phyloP scores from a whole-genome alignment of 129 eudicot species.

The Chrysanthemum lavandulifolium region DNA sequence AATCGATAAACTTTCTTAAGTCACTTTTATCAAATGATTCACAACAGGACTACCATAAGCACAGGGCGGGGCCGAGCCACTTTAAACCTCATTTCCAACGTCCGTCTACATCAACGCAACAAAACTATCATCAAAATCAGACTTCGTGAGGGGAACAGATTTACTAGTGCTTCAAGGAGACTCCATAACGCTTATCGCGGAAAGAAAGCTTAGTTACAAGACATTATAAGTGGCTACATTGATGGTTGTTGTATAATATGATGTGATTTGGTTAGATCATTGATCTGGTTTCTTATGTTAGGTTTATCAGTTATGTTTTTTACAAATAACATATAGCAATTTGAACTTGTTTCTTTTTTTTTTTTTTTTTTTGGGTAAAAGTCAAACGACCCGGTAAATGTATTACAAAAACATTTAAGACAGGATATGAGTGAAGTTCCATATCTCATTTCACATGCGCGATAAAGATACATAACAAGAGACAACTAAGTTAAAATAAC shows the following conservation, averaged over 20 bases:
- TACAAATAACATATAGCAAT: slow-evolving; percentile 1
- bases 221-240: background rate
- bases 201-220: no score
- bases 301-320: slow-evolving; percentile 7
- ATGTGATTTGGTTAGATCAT: slow-evolving; percentile 8
- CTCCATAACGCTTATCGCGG: slow-evolving; percentile 27
- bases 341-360: background rate
- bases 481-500: no score
- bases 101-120: background rate
- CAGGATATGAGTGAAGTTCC: no score
- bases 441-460: no score
- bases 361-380: no score
- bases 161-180: slow-evolving; percentile 25
- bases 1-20: slow-evolving; percentile 21
- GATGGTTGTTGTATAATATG: slow-evolving; percentile 3
- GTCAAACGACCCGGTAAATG: no score
- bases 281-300: background rate
- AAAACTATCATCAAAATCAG: slow-evolving; percentile 18
- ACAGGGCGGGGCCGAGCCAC: background rate
- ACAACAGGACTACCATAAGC: slow-evolving; percentile 21
- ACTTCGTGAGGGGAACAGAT: background rate
- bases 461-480: no score
- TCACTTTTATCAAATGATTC: slow-evolving; percentile 31
- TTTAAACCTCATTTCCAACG: slow-evolving; percentile 5
- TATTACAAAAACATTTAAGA: no score